Conservation (phyloP, 148 eudicot genomes). For the Talinum fruticosum region DNA sequence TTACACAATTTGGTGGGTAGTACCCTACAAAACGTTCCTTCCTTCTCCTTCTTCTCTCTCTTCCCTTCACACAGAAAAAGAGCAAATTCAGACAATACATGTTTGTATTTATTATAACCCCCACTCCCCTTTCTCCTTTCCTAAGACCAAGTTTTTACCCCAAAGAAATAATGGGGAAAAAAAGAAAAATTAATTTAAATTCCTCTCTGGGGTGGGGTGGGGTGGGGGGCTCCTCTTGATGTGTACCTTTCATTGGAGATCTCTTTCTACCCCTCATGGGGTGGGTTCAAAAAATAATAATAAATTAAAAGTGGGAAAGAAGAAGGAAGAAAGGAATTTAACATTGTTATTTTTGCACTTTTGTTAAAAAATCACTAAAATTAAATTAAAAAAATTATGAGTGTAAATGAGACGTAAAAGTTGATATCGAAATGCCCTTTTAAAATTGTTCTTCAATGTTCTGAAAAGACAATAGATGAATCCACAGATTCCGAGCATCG, state of each 20-base stretch:
- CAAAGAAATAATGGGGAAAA: background rate
- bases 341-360: slow-evolving; percentile 28
- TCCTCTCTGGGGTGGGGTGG: slow-evolving; percentile 11
- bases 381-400: too few species aligned
- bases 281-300: background rate
- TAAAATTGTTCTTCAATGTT: too few species aligned
- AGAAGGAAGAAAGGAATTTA: slow-evolving; percentile 10
- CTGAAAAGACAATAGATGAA: too few species aligned
- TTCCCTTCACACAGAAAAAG: background rate
- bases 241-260: slow-evolving; percentile 48
- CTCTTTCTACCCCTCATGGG: slow-evolving; percentile 19
- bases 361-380: too few species aligned
- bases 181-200: background rate
- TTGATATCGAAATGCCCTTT: too few species aligned
- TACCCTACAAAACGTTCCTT: slow-evolving; percentile 57
- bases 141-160: background rate
- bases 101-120: slow-evolving; percentile 21
- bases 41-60: slow-evolving; percentile 15
- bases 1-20: slow-evolving; percentile 31
- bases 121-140: background rate
- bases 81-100: slow-evolving; percentile 54
- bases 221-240: slow-evolving; percentile 34
- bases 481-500: too few species aligned
- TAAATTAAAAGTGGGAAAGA: too few species aligned
- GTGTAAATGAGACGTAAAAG: too few species aligned